Evolutionary conservation across 768 basidiomycete species (phyloP).

Genomic region (Xerocomellus amylosporus): DNA sequence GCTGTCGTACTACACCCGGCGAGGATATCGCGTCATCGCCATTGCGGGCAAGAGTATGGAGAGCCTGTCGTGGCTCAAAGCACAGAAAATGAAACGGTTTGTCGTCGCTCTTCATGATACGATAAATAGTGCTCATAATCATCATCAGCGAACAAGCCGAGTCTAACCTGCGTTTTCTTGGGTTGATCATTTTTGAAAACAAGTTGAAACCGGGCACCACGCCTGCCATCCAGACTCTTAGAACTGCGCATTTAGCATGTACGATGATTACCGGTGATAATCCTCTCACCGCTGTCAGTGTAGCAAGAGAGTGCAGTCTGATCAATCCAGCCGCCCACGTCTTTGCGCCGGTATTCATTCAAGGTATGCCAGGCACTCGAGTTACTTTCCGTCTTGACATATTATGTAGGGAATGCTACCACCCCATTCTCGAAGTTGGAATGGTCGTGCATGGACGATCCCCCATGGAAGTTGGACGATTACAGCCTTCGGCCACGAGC

Average conservation of each 20-base stretch:
- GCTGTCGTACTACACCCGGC: conserved; percentile 92
- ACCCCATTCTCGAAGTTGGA: conserved; percentile 62
- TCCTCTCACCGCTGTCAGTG: conserved; percentile 92
- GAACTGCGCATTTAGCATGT: conserved; percentile 87
- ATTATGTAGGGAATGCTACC: conserved; percentile 47
- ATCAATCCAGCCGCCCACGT: conserved; percentile 88
- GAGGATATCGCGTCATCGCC: conserved; percentile 96
- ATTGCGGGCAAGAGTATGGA: conserved; percentile 96
- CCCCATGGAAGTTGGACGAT: conserved; percentile 76
- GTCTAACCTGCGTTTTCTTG: conserved; percentile 83
- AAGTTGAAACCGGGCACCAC: conserved; percentile 91
- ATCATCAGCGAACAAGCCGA: conserved; percentile 85
- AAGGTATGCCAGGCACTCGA: conserved; percentile 44
- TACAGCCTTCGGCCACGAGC: conserved; percentile 82
- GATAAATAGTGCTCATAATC: conserved; percentile 5
- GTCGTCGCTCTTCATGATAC: conserved; percentile 16
- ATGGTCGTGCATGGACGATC: conserved; percentile 93
- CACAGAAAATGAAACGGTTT: conserved; percentile 92
- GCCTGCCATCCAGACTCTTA: conserved; percentile 84
- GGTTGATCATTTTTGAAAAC: conserved; percentile 97
- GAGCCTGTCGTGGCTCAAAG: conserved; percentile 92
- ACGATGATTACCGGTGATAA: conserved; percentile 99
- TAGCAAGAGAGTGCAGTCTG: conserved; percentile 89
- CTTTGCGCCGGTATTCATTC: conserved; percentile 76
- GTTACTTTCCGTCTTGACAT: neutral